phyloP scores from a whole-genome alignment of 2,329 filamentous ascomycete genomes.

The Bipolaris gigantea region DNA sequence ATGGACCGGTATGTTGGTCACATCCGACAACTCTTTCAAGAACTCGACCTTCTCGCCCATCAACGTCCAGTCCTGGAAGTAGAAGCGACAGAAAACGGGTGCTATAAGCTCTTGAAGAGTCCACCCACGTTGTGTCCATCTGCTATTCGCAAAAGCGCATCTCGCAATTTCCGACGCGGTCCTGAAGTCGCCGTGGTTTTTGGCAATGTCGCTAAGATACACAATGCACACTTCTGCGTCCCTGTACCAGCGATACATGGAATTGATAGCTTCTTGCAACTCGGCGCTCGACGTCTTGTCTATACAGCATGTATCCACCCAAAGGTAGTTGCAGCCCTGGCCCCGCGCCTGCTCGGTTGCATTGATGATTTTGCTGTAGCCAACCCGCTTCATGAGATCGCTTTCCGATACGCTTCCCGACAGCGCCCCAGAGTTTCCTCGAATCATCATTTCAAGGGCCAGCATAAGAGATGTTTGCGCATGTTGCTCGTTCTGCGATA shows the following conservation, averaged over 20 bases:
- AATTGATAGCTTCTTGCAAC: slow-evolving; percentile 31
- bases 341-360: slow-evolving; percentile 16
- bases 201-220: slow-evolving; percentile 22
- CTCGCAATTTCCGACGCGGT: slow-evolving; percentile 19
- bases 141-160: slow-evolving; percentile 20
- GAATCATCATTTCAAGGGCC: slow-evolving; percentile 25
- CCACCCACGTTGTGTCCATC: slow-evolving; percentile 35
- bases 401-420: slow-evolving; percentile 14
- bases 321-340: slow-evolving; percentile 21
- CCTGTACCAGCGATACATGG: slow-evolving; percentile 33
- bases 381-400: slow-evolving; percentile 19
- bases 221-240: slow-evolving; percentile 25
- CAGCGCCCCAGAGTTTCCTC: slow-evolving; percentile 10
- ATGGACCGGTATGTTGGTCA: slow-evolving; percentile 31
- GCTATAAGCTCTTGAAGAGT: slow-evolving; percentile 37
- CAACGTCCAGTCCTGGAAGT: slow-evolving; percentile 27
- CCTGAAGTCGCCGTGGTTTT: slow-evolving; percentile 2
- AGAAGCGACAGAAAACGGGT: slow-evolving; percentile 28
- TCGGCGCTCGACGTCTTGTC: slow-evolving; percentile 28
- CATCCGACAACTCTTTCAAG: slow-evolving; percentile 24
- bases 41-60: slow-evolving; percentile 34
- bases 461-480: slow-evolving; percentile 18
- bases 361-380: slow-evolving; percentile 25
- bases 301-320: slow-evolving; percentile 34
- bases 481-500: slow-evolving; percentile 10